Conservation (phyloP, 148 eudicot genomes). For the Heliosperma pusillum region DNA sequence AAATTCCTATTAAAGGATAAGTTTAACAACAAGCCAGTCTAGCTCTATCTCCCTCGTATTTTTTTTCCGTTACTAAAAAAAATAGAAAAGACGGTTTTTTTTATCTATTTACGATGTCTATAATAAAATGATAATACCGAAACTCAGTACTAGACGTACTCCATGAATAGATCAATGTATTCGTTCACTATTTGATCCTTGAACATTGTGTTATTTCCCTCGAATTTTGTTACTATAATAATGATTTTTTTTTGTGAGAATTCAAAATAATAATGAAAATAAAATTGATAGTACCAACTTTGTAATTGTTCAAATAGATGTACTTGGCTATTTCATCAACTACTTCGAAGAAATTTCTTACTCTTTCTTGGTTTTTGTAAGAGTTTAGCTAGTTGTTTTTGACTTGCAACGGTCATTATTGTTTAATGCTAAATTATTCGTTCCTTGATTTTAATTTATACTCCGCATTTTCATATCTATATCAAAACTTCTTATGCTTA, state of each 20-base stretch:
- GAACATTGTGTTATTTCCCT: neutral
- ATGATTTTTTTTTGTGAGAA: neutral
- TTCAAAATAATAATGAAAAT: too few species aligned
- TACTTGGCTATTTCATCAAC: neutral
- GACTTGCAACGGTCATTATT: slow-evolving; percentile 27
- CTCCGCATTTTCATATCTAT: neutral
- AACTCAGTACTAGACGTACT: too few species aligned
- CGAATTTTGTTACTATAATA: neutral
- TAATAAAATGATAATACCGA: too few species aligned
- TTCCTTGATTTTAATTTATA: slow-evolving; percentile 11
- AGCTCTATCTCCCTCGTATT: too few species aligned
- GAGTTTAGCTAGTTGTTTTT: neutral
- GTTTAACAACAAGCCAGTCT: too few species aligned
- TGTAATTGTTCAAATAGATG: neutral
- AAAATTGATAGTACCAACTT: neutral
- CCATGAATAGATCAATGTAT: too few species aligned
- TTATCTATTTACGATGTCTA: too few species aligned
- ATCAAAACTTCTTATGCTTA: neutral
- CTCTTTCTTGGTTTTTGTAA: slow-evolving; percentile 11
- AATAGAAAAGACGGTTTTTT: too few species aligned
- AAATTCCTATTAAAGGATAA: too few species aligned
- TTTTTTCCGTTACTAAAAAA: too few species aligned
- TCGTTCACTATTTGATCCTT: neutral
- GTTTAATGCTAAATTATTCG: neutral
- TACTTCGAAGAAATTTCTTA: slow-evolving; percentile 16